Evolutionary conservation across 192 early-diverging fungal genomes (phyloP).

Genomic region (Dissophora globulifera): DNA sequence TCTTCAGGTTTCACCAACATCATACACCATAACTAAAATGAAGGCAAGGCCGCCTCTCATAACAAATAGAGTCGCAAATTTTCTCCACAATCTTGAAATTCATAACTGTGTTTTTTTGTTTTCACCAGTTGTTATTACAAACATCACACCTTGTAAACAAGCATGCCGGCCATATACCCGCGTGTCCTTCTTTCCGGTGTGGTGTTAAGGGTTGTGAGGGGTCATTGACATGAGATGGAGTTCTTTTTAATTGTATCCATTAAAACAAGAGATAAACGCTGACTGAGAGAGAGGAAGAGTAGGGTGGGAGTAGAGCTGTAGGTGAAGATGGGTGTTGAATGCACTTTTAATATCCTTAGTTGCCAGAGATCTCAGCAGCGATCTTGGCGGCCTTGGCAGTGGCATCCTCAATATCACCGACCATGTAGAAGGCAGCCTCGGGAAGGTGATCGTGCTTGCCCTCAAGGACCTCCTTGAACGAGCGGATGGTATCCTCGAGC

Average conservation of each 20-base stretch:
- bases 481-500: constrained; percentile 93
- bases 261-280: constrained; percentile 6
- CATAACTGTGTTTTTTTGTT: too few species aligned
- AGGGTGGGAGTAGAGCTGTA: constrained; percentile 19
- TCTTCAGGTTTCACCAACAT: too few species aligned
- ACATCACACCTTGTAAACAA: too few species aligned
- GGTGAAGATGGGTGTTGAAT: not conserved
- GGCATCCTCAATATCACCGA: constrained; percentile 96
- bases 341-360: constrained; percentile 26
- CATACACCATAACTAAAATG: too few species aligned
- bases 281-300: constrained; percentile 6
- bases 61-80: too few species aligned
- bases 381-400: constrained; percentile 83
- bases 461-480: constrained; percentile 96
- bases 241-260: constrained; percentile 12
- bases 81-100: too few species aligned
- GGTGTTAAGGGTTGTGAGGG: too few species aligned
- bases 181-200: too few species aligned
- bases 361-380: constrained; percentile 53
- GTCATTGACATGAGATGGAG: too few species aligned
- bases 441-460: constrained; percentile 96
- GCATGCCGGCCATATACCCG: too few species aligned
- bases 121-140: too few species aligned
- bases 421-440: constrained; percentile 98
- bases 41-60: too few species aligned